phyloP scores from a whole-genome alignment of 2,329 filamentous ascomycete species.

The Zymoseptoria tritici region DNA sequence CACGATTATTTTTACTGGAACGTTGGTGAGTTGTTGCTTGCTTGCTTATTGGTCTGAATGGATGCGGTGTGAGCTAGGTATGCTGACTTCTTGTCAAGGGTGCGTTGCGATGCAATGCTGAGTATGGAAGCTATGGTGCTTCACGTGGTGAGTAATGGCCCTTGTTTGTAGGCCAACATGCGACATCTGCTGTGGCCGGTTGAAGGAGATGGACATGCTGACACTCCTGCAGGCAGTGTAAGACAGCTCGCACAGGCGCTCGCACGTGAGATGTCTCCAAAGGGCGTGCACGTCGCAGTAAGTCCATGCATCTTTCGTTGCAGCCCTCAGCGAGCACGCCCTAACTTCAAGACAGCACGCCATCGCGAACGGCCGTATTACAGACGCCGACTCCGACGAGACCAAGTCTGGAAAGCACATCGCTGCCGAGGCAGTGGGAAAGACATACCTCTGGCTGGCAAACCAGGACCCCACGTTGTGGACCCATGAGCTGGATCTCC shows the following conservation, averaged over 20 bases:
- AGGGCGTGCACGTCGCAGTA: conserved; percentile 48
- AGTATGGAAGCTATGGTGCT: conserved; percentile 50
- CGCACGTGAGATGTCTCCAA: conserved; percentile 50
- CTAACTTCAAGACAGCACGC: conserved; percentile 34
- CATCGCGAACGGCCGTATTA: conserved; percentile 50
- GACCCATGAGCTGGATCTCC: conserved; percentile 45
- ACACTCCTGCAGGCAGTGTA: conserved; percentile 33
- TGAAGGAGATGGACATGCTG: background rate
- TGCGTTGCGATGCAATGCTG: conserved; percentile 44
- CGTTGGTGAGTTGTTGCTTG: conserved; percentile 18
- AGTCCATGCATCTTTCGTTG: background rate
- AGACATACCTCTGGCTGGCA: conserved; percentile 48
- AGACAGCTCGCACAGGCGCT: conserved; percentile 50
- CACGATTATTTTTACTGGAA: conserved; percentile 52
- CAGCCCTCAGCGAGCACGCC: background rate
- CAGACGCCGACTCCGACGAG: conserved; percentile 44
- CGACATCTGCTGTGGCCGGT: too few relatives aligned
- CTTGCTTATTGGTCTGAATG: background rate
- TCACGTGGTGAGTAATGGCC: conserved; percentile 27
- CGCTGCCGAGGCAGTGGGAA: conserved; percentile 51
- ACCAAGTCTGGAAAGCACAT: conserved; percentile 48
- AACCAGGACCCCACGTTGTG: conserved; percentile 44
- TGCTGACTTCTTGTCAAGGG: conserved; percentile 1
- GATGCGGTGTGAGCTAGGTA: background rate
- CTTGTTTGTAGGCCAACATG: background rate